Conservation (phyloP, 306 rosid genomes). For the Trichosanthes cucumerina region DNA sequence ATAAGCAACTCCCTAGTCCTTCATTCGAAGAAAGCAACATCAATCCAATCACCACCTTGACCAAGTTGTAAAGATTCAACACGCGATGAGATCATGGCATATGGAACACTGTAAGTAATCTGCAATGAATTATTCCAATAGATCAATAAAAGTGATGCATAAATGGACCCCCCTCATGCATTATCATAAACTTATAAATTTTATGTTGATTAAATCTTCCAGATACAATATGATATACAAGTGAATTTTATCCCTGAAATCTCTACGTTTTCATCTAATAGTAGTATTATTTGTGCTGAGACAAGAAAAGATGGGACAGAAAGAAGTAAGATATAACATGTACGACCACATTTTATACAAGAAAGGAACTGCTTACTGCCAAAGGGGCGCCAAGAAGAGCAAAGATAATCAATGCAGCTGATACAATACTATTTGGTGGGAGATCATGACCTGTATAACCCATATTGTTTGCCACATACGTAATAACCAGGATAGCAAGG, state of each 20-base stretch:
- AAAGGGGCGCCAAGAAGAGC: conserved; percentile 80
- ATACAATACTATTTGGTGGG: conserved; percentile 60
- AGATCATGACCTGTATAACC: conserved; percentile 36
- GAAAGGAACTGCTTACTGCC: conserved; percentile 49
- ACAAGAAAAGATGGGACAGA: neutral
- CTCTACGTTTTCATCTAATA: neutral
- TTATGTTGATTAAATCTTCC: neutral
- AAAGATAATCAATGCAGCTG: conserved; percentile 53
- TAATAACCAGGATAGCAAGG: conserved; percentile 54
- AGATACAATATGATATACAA: neutral
- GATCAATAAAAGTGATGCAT: conserved; percentile 1
- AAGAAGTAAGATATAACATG: neutral
- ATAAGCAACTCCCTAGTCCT: conserved; percentile 13
- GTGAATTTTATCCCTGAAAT: neutral
- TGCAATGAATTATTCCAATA: conserved; percentile 32
- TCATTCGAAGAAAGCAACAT: neutral
- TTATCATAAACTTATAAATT: neutral
- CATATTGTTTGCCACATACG: conserved; percentile 51
- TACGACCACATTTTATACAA: neutral
- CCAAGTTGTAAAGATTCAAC: conserved; percentile 89
- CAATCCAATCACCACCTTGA: conserved; percentile 45
- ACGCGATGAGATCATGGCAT: conserved; percentile 70
- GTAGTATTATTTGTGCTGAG: neutral
- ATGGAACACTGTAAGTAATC: conserved; percentile 91
- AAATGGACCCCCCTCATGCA: neutral